phyloP scores from a whole-genome alignment of 2,329 filamentous ascomycete species.

The Trichoderma arundinaceum region DNA sequence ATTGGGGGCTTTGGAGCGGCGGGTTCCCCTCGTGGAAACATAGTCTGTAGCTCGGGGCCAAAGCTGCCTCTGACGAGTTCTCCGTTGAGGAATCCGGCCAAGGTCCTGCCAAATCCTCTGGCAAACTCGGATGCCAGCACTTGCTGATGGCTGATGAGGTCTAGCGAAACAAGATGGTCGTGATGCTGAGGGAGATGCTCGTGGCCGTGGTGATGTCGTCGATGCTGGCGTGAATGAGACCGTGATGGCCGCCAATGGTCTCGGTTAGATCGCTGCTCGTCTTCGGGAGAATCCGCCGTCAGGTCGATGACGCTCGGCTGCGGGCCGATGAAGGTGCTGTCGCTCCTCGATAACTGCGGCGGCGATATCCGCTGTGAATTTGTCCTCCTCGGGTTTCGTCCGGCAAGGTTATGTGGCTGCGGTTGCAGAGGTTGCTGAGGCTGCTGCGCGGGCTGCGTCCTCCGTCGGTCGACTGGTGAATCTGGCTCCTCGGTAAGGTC shows the following conservation, averaged over 20 bases:
- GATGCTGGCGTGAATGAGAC: slow-evolving; percentile 33
- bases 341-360: slow-evolving; percentile 52
- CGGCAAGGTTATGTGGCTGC: slow-evolving; percentile 18
- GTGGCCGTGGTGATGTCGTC: slow-evolving; percentile 18
- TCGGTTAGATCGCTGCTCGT: slow-evolving; percentile 38
- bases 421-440: slow-evolving; percentile 31
- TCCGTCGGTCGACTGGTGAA: slow-evolving; percentile 49
- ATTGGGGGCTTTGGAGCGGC: slow-evolving; percentile 55
- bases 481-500: slow-evolving; percentile 59
- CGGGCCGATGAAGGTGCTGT: slow-evolving; percentile 50
- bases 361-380: slow-evolving; percentile 48
- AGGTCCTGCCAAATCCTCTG: slow-evolving; percentile 36
- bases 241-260: slow-evolving; percentile 20
- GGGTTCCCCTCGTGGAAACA: slow-evolving; percentile 36
- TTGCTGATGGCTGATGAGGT: slow-evolving; percentile 36
- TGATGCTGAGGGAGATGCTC: neutral
- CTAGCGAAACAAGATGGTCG: slow-evolving; percentile 40
- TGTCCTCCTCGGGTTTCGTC: slow-evolving; percentile 50
- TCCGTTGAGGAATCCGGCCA: slow-evolving; percentile 39
- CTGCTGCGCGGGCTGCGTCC: slow-evolving; percentile 41
- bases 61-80: slow-evolving; percentile 36
- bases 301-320: slow-evolving; percentile 56
- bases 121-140: slow-evolving; percentile 34
- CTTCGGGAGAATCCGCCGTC: slow-evolving; percentile 53
- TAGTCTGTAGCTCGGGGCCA: slow-evolving; percentile 42